phyloP scores from a whole-genome alignment of 371 early-diverging fungal genomes.

The Mucor indicus region DNA sequence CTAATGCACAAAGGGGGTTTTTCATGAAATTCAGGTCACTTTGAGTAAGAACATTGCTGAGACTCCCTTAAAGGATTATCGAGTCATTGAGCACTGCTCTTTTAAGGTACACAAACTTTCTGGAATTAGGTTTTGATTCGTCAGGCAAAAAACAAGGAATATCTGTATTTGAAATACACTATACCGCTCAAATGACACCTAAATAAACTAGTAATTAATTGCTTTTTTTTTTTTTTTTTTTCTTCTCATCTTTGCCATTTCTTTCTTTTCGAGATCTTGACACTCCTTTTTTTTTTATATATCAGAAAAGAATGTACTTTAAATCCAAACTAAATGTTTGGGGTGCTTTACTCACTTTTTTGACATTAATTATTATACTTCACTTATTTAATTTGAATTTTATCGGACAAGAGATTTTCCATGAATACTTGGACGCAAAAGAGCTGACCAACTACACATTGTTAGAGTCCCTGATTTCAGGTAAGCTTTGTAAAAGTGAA shows the following conservation, averaged over 20 bases:
- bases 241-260: not conserved
- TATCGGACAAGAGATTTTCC: not conserved
- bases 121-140: too few relatives aligned
- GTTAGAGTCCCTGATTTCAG: conserved; percentile 23
- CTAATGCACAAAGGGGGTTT: too few relatives aligned
- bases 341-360: conserved; percentile 5
- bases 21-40: too few relatives aligned
- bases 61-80: too few relatives aligned
- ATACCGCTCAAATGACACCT: too few relatives aligned
- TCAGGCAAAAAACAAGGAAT: too few relatives aligned
- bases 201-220: too few relatives aligned
- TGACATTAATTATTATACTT: conserved; percentile 8
- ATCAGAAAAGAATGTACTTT: conserved; percentile 1
- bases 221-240: not conserved
- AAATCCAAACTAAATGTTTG: conserved; percentile 5
- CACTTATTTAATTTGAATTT: conserved; percentile 8
- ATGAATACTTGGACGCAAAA: conserved; percentile 20
- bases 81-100: too few relatives aligned
- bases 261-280: not conserved
- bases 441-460: conserved; percentile 32
- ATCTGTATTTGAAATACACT: too few relatives aligned
- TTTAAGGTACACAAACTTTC: too few relatives aligned
- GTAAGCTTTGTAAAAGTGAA: conserved; percentile 4
- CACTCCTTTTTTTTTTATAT: not conserved
- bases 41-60: too few relatives aligned